phyloP scores from a whole-genome alignment of 345 rosid genomes.

The Draba incana region DNA sequence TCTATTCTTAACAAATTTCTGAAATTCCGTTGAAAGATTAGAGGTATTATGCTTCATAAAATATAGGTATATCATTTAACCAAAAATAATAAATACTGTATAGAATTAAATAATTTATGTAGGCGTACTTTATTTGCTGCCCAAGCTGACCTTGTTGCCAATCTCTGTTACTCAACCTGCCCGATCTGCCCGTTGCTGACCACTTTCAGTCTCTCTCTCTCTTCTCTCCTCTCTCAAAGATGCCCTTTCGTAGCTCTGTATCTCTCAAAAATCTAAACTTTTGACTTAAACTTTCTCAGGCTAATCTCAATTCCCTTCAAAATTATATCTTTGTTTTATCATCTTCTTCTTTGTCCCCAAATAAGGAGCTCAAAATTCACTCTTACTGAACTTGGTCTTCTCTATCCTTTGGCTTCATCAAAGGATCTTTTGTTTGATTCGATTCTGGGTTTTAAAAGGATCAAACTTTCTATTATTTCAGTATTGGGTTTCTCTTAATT shows the following conservation, averaged over 20 bases:
- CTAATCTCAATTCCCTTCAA: slow-evolving; percentile 30
- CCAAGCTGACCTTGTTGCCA: slow-evolving; percentile 56
- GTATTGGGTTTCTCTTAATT: slow-evolving; percentile 31
- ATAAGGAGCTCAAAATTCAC: slow-evolving; percentile 32
- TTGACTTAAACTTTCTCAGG: slow-evolving; percentile 50
- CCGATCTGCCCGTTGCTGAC: slow-evolving; percentile 63
- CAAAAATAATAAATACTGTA: not conserved
- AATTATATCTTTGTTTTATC: slow-evolving; percentile 16
- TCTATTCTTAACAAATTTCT: not conserved
- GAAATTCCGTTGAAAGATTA: not conserved
- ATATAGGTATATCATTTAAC: not conserved
- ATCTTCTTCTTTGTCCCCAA: slow-evolving; percentile 31
- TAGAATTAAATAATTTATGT: slow-evolving; percentile 2
- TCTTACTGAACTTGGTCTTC: slow-evolving; percentile 9
- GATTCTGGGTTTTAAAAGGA: slow-evolving; percentile 9
- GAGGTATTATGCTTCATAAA: not conserved
- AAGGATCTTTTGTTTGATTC: slow-evolving; percentile 8
- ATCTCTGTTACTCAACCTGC: slow-evolving; percentile 52
- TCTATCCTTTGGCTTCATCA: not conserved
- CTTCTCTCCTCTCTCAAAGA: slow-evolving; percentile 13
- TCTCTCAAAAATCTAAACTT: slow-evolving; percentile 39
- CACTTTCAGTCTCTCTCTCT: slow-evolving; percentile 55
- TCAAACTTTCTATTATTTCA: slow-evolving; percentile 14
- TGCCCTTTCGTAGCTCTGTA: slow-evolving; percentile 37
- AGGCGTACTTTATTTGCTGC: slow-evolving; percentile 43